phyloP scores from a whole-genome alignment of 2,329 filamentous ascomycete genomes.

The Huntiella bhutanensis region DNA sequence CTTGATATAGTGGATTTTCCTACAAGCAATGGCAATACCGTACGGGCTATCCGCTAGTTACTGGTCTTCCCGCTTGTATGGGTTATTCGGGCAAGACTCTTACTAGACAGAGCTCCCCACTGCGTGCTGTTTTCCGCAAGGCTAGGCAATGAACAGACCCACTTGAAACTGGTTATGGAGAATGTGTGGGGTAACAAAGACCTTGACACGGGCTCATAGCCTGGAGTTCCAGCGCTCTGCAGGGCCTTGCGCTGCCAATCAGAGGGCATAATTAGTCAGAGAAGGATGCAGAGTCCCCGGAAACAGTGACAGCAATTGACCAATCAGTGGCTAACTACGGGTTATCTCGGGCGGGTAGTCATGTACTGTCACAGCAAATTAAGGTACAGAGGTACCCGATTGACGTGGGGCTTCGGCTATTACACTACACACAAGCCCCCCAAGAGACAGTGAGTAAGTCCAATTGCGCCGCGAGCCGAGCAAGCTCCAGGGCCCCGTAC shows the following conservation, averaged over 20 bases:
- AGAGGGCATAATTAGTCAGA: conserved; percentile 9
- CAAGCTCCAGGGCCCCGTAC: conserved; percentile 1
- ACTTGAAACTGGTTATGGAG: not conserved
- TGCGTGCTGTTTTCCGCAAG: too few species aligned
- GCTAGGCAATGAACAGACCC: not conserved
- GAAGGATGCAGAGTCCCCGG: not conserved
- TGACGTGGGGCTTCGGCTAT: conserved; percentile 3
- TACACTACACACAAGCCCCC: not conserved
- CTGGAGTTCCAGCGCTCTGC: not conserved
- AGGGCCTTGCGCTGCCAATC: conserved; percentile 6
- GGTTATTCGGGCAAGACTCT: too few species aligned
- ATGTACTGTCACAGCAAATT: conserved; percentile 6
- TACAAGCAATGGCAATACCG: not conserved
- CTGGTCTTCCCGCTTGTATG: too few species aligned
- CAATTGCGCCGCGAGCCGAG: conserved; percentile 5
- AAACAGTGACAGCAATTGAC: not conserved
- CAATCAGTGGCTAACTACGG: conserved; percentile 7
- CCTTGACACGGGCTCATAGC: not conserved
- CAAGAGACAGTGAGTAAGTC: not conserved
- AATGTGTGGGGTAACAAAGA: not conserved
- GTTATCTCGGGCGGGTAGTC: conserved; percentile 8
- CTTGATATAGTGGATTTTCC: not conserved
- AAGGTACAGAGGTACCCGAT: conserved; percentile 1
- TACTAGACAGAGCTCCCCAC: too few species aligned
- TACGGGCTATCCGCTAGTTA: too few species aligned